Evolutionary conservation across 1,139 yeast species (phyloP).

Genomic region (Geotrichum citri-aurantii): DNA sequence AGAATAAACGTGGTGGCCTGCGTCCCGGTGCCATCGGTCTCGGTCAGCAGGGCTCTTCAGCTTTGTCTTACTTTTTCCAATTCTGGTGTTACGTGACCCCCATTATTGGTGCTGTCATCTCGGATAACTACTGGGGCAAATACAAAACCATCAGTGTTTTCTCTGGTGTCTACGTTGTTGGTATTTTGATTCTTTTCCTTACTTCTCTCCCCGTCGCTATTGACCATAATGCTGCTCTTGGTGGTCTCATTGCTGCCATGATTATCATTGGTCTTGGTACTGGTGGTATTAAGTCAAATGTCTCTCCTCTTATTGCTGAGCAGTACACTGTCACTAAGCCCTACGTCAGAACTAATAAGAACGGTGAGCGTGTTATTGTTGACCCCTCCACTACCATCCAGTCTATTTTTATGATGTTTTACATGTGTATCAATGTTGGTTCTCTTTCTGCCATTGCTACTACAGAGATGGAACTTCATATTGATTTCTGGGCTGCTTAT

Average conservation of each 20-base stretch:
- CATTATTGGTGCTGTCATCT: slow-evolving; percentile 66
- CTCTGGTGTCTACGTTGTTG: slow-evolving; percentile 54
- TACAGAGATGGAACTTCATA: slow-evolving; percentile 59
- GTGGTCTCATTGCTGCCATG: slow-evolving; percentile 53
- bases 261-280: slow-evolving; percentile 70
- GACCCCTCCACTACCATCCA: slow-evolving; percentile 72
- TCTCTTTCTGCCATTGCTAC: slow-evolving; percentile 74
- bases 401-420: slow-evolving; percentile 69
- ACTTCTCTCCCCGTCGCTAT: slow-evolving; percentile 67
- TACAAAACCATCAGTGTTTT: slow-evolving; percentile 62
- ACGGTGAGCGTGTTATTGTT: slow-evolving; percentile 62
- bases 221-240: slow-evolving; percentile 43
- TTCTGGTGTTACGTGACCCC: slow-evolving; percentile 47
- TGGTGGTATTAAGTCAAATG: slow-evolving; percentile 77
- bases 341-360: slow-evolving; percentile 51
- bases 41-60: slow-evolving; percentile 64
- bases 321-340: slow-evolving; percentile 57
- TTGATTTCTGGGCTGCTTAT: slow-evolving; percentile 77
- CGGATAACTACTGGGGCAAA: slow-evolving; percentile 73
- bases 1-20: slow-evolving; percentile 37
- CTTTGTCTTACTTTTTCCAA: slow-evolving; percentile 42
- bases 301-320: slow-evolving; percentile 74
- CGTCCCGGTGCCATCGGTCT: slow-evolving; percentile 57
- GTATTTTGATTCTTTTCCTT: slow-evolving; percentile 57
- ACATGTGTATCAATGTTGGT: slow-evolving; percentile 77